Percentiles rank a stretch among this genome's conserved stretches.
These are phyloP conservation scores for Adenanthera pavonina DNA, from an alignment of 306 rosid genomes.

Conservation along the genomic window DNA sequence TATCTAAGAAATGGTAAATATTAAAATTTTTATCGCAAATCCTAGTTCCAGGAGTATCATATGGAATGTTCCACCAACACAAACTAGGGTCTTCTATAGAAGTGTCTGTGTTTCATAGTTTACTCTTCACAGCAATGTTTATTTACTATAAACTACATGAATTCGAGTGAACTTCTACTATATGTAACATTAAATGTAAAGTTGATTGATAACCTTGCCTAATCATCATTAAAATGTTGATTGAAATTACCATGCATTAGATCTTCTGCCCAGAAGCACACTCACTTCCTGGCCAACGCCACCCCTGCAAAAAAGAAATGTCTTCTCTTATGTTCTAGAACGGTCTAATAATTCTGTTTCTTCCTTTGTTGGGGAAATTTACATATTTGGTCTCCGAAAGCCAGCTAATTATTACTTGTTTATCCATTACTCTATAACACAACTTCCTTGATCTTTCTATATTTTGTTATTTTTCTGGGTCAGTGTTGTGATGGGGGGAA, in stretches of 20 bases:
- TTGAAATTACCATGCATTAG: background rate
- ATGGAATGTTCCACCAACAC: background rate
- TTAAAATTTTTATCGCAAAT: background rate
- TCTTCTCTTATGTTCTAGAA: background rate
- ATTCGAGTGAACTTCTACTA: no score
- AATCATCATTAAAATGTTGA: background rate
- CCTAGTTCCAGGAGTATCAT: background rate
- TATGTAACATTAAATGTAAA: no score
- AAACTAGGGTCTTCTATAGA: background rate
- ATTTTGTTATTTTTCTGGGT: background rate
- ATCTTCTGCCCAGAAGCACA: background rate
- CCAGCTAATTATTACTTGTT: conserved; percentile 16
- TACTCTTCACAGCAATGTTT: no score
- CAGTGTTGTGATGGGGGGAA: background rate
- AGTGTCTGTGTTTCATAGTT: no score
- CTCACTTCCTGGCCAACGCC: background rate
- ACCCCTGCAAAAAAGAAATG: background rate
- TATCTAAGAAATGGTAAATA: background rate
- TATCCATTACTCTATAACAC: conserved; percentile 2
- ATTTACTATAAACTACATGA: no score
- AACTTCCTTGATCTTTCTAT: background rate
- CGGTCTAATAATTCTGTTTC: background rate
- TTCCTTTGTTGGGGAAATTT: background rate
- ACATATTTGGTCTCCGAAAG: background rate
- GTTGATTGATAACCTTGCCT: background rate